phyloP scores from a whole-genome alignment of 148 eudicot genomes.

The Agrostemma githago region DNA sequence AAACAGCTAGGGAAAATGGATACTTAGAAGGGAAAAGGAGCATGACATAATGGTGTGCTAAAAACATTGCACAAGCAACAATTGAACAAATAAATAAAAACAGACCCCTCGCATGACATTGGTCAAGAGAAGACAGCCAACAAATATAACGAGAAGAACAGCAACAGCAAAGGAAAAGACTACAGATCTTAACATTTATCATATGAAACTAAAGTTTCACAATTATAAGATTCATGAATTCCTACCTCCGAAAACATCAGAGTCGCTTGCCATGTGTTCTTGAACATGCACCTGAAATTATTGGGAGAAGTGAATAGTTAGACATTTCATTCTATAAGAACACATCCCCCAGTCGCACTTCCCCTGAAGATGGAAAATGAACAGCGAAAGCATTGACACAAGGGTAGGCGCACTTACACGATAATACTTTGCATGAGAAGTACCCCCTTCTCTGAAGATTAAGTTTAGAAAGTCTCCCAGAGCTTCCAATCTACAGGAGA shows the following conservation, averaged over 20 bases:
- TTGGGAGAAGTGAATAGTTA: constrained; percentile 18
- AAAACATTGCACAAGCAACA: neutral
- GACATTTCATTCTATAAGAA: constrained; percentile 10
- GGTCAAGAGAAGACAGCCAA: neutral
- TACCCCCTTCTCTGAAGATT: constrained; percentile 70
- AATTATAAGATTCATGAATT: neutral
- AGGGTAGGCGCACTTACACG: constrained; percentile 54
- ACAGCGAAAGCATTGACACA: neutral
- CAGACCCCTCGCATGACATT: neutral
- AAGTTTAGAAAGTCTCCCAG: constrained; percentile 70
- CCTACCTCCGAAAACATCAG: constrained; percentile 53
- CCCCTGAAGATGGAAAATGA: neutral
- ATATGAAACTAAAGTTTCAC: neutral
- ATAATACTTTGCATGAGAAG: constrained; percentile 77
- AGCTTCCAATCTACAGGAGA: constrained; percentile 68
- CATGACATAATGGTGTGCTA: neutral
- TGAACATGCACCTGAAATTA: constrained; percentile 79
- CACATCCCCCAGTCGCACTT: neutral
- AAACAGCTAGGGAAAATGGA: neutral
- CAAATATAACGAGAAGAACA: neutral
- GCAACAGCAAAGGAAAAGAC: neutral
- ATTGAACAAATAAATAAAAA: neutral
- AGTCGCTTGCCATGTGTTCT: constrained; percentile 50
- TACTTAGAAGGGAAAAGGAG: neutral
- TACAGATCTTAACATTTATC: neutral